Base-by-base conservation (phyloP, 2,329 filamentous ascomycete species). In the Bertia moriformis region DNA sequence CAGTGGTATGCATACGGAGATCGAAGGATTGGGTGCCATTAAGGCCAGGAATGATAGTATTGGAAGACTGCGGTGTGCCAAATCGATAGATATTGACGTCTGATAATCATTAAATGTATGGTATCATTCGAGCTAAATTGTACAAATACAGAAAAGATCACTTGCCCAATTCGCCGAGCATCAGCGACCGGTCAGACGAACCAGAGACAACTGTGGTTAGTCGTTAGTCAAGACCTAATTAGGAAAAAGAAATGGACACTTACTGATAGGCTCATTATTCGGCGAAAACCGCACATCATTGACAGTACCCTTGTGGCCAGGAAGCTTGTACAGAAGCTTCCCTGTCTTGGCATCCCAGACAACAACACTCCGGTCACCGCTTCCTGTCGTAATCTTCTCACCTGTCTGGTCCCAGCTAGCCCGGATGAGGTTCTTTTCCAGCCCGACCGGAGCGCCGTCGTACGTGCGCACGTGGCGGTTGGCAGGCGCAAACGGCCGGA, bases 281-380 rank as follows among this genome's bases (percentile, higher is more conserved):
- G 89, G 87, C 38, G 85, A 81, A 54, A 98, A 93, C 48, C 93
- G 82, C 40, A 89, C 89, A 56, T 89, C 87, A 55, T 96, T 98
- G 39, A 96, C 91, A 0, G 84, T 85, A 22, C 89, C 91, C 60
- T 87, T 91, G 57, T 98, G 91, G 1, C 91, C 91, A 1, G 91
- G 91, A 39, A 98, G 68, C 61, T 96, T 96, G 61, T 95, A 93
- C 45, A 93, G 59, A 49, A 98, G 66, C 63, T 93, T 96, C 42
- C 84, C 88, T n/a, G 73, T 83, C 54, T 84, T 78, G 41, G 69
- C 77, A 38, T 91, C 88, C 91, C 91, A 98, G 7, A 96, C 77
- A 13, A 93, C 80, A 14, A 87, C 87, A 4, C 81, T 93, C 18
- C 87, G 82, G 52, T 98, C 91, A 13, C 87, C 89, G 39, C 87